Base-by-base conservation (phyloP, 306 rosid species). In the Hippophae gyantsensis region DNA sequence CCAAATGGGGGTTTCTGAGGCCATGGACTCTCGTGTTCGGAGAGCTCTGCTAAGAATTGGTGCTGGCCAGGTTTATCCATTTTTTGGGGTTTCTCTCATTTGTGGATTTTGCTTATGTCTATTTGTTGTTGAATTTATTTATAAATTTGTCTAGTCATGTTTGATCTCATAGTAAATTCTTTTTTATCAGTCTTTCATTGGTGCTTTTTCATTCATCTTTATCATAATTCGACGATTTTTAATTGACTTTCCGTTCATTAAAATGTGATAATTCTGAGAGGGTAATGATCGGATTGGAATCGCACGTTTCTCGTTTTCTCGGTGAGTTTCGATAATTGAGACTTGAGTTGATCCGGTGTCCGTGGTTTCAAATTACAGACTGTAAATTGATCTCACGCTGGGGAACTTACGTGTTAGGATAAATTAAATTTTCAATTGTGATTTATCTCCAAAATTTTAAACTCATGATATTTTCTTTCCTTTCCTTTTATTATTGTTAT, bases 1-100 rank as follows among this genome's bases (percentile, higher is more conserved):
- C 77, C 99, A 92, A 75, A 92, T 92, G 99, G 76, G 82, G 79
- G 95, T 92, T 74, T 83, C 99, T 10, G 96, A 92, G 41, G 85
- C 93, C 10, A 78, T 82, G 81, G 96, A 92, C 78, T 88, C 96
- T 13, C 85, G 99, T 62, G 93, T 92, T 0, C 58, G 95, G 56
- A 78, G 96, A 64, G 99, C 99, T 43, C 80, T 92, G 52, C 88
- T 87, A 6, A 78, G 96, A 65, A 92, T 92, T 68, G 79, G 95
- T 27, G 95, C 96, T 78, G 83, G 90, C 3, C 96, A 92, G 99
- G 99, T 92, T 60, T 60, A 42, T 7, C 60, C 41, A 14, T 50
- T 65, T 56, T 12, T 1, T 41, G 25, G 6, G 43, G 50, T 54
- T 18, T 18, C 45, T 55, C 44, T 18, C 25, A 43, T 44, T 42